Conservation (phyloP, 1,139 yeast genomes). For the Hyphopichia burtonii region DNA sequence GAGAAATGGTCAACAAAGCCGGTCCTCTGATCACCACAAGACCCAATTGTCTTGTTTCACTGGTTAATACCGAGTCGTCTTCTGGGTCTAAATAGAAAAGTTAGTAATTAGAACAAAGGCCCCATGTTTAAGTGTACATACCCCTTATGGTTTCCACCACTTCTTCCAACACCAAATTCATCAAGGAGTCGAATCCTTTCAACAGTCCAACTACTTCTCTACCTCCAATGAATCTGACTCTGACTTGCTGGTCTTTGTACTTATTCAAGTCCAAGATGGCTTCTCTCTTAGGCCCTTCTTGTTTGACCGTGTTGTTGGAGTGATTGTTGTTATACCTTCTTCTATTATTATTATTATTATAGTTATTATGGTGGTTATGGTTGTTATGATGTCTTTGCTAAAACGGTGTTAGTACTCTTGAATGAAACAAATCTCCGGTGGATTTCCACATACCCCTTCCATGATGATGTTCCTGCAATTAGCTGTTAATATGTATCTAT, state of each 20-base stretch:
- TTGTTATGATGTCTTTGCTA: conserved; percentile 1
- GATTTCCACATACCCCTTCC: not conserved
- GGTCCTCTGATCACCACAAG: conserved; percentile 88
- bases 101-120: not conserved
- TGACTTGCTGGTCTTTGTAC: conserved; percentile 69
- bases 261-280: conserved; percentile 82
- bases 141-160: conserved; percentile 68
- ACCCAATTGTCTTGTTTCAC: conserved; percentile 64
- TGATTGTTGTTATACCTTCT: conserved; percentile 16
- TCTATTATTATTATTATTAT: conserved; percentile 15
- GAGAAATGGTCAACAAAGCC: conserved; percentile 74
- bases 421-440: not conserved
- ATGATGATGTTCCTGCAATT: too few species aligned
- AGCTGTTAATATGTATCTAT: too few species aligned
- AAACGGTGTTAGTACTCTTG: not conserved
- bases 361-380: conserved; percentile 3
- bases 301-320: conserved; percentile 30
- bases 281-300: conserved; percentile 82
- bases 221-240: conserved; percentile 87
- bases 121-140: conserved; percentile 19
- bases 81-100: conserved; percentile 48
- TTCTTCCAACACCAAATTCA: conserved; percentile 89
- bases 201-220: conserved; percentile 73
- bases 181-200: conserved; percentile 88
- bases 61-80: conserved; percentile 49